These are phyloP conservation scores for Backusella morwellensis DNA, from an alignment of 192 early-diverging fungal species.

Conservation along the genomic window DNA sequence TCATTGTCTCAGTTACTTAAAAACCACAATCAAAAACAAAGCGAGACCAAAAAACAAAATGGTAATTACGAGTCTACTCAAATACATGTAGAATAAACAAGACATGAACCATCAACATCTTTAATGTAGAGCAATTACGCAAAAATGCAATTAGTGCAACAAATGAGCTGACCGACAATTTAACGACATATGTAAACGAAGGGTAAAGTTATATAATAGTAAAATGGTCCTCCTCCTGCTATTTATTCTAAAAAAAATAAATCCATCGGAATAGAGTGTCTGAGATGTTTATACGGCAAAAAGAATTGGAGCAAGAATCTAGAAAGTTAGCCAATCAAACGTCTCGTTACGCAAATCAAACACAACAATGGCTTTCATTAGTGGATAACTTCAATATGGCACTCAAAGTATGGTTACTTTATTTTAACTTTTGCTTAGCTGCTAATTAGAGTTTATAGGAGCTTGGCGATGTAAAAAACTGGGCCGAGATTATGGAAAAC, in stretches of 20 bases:
- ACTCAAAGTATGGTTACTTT: constrained; percentile 61
- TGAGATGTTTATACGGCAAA: constrained; percentile 59
- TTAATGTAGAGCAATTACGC: constrained; percentile 51
- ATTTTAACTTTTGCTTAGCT: not conserved
- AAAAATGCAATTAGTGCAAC: constrained; percentile 53
- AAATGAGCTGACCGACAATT: constrained; percentile 51
- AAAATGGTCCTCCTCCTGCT: not conserved
- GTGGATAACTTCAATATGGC: constrained; percentile 74
- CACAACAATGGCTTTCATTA: constrained; percentile 76
- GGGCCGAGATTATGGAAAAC: constrained; percentile 79
- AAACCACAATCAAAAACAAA: constrained; percentile 62
- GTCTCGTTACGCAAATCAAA: constrained; percentile 54
- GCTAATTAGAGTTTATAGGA: constrained; percentile 46
- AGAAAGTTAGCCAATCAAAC: constrained; percentile 49
- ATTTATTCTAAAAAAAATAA: not conserved
- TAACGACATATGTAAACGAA: constrained; percentile 58
- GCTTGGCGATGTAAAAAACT: constrained; percentile 84
- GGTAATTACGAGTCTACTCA: constrained; percentile 35
- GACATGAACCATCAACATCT: not conserved
- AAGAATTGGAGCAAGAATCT: constrained; percentile 64
- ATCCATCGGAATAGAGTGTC: constrained; percentile 41
- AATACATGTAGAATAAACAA: not conserved
- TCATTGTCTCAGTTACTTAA: constrained; percentile 51
- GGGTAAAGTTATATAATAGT: constrained; percentile 30
- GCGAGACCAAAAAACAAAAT: constrained; percentile 44